Conservation (phyloP, 306 rosid genomes). For the Prosopis cineraria region DNA sequence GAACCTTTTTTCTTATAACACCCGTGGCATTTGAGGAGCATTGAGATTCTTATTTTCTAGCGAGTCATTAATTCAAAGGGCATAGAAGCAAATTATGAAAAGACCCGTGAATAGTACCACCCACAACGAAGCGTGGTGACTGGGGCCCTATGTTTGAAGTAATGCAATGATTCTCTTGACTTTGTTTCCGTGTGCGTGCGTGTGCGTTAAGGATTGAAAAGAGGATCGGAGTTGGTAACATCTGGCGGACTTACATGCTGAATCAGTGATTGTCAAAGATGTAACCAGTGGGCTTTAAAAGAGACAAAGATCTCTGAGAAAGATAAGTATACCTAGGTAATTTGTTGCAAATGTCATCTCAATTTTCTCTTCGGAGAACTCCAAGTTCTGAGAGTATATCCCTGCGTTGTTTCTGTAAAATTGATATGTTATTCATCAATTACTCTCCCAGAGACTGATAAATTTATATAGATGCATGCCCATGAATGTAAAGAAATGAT, state of each 20-base stretch:
- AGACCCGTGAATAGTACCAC: background rate
- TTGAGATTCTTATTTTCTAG: background rate
- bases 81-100: background rate
- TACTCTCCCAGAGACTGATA: background rate
- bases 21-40: background rate
- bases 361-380: conserved; percentile 87
- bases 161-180: conserved; percentile 10
- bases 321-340: conserved; percentile 70
- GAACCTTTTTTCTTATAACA: background rate
- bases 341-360: conserved; percentile 98
- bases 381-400: conserved; percentile 69
- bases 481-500: background rate
- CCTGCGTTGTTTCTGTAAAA: conserved; percentile 93
- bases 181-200: conserved; percentile 4
- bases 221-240: background rate
- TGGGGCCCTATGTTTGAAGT: conserved; percentile 11
- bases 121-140: background rate
- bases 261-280: conserved; percentile 3
- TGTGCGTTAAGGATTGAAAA: background rate
- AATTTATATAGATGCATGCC: background rate
- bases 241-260: background rate
- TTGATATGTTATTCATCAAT: background rate
- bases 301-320: background rate
- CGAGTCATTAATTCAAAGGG: background rate
- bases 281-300: conserved; percentile 1